phyloP scores from a whole-genome alignment of 129 eudicot species.

The Kitagawia praeruptora region DNA sequence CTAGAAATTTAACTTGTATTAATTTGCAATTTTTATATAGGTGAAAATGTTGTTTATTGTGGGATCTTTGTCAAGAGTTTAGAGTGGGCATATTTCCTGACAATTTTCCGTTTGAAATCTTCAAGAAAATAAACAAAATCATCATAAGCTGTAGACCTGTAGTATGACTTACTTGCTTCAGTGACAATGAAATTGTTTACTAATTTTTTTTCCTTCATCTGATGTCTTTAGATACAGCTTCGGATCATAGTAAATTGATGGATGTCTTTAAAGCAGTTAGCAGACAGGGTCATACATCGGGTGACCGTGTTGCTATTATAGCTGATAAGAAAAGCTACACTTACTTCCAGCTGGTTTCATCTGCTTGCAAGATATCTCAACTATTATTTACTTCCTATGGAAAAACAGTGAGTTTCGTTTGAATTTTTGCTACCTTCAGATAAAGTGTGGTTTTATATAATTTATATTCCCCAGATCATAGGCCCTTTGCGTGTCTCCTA shows the following conservation, averaged over 20 bases:
- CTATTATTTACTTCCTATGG: constrained; percentile 27
- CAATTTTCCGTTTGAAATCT: too few species aligned
- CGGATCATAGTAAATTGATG: constrained; percentile 48
- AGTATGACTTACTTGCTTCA: not conserved
- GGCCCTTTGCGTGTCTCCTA: not conserved
- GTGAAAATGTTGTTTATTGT: not conserved
- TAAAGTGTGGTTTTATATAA: not conserved
- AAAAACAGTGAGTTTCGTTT: constrained; percentile 43
- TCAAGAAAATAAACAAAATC: not conserved
- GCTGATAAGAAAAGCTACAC: constrained; percentile 70
- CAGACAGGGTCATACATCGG: constrained; percentile 39
- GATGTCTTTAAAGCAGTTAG: constrained; percentile 71
- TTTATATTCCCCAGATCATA: not conserved
- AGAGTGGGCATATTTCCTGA: not conserved
- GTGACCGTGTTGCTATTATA: constrained; percentile 47
- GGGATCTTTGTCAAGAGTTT: not conserved
- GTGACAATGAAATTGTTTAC: not conserved
- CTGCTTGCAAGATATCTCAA: constrained; percentile 57
- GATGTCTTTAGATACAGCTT: constrained; percentile 32
- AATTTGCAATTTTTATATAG: not conserved
- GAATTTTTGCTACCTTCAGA: not conserved
- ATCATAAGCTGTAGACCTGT: not conserved
- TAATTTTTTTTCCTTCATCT: not conserved
- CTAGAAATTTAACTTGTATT: too few species aligned
- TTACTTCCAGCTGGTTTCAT: constrained; percentile 54